A percentile compares a stretch with the other conserved stretches of the same genome.
Conservation (phyloP, 1,139 yeast genomes). For the Taphrina pruni region DNA sequence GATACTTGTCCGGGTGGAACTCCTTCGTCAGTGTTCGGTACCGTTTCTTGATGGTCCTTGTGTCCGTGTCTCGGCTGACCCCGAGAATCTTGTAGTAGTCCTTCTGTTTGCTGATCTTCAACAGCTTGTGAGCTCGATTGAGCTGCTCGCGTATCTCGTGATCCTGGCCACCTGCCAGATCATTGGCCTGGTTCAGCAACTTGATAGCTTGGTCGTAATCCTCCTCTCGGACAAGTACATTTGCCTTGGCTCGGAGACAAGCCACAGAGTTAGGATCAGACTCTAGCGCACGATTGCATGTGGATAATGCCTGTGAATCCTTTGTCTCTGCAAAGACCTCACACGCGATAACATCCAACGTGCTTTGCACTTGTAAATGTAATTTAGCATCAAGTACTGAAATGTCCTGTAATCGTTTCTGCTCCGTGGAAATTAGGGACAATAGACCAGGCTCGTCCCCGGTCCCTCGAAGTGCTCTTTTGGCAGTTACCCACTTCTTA, state of each 20-base stretch:
- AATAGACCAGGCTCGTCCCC: constrained; percentile 41
- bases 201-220: constrained; percentile 57
- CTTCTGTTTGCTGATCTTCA: constrained; percentile 61
- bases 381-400: constrained; percentile 25
- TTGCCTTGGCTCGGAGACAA: constrained; percentile 58
- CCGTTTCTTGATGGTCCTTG: constrained; percentile 77
- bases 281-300: constrained; percentile 54
- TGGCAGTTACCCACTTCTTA: constrained; percentile 43
- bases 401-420: constrained; percentile 27
- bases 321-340: constrained; percentile 55
- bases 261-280: constrained; percentile 57
- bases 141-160: constrained; percentile 59
- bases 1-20: constrained; percentile 90
- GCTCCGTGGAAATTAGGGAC: constrained; percentile 18
- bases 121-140: constrained; percentile 61
- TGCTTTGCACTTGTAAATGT: constrained; percentile 47
- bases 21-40: constrained; percentile 77
- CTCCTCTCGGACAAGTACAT: constrained; percentile 55
- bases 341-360: constrained; percentile 58
- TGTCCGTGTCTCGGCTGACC: constrained; percentile 69
- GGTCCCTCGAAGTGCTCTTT: constrained; percentile 36
- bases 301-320: constrained; percentile 51
- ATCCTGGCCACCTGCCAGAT: constrained; percentile 57
- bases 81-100: constrained; percentile 86
- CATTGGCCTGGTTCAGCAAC: constrained; percentile 55